A percentile compares a stretch with the other conserved stretches of the same genome.
These are phyloP conservation scores for Colletotrichum sidae DNA, from an alignment of 2,329 filamentous ascomycete genomes.

Conservation along the genomic window DNA sequence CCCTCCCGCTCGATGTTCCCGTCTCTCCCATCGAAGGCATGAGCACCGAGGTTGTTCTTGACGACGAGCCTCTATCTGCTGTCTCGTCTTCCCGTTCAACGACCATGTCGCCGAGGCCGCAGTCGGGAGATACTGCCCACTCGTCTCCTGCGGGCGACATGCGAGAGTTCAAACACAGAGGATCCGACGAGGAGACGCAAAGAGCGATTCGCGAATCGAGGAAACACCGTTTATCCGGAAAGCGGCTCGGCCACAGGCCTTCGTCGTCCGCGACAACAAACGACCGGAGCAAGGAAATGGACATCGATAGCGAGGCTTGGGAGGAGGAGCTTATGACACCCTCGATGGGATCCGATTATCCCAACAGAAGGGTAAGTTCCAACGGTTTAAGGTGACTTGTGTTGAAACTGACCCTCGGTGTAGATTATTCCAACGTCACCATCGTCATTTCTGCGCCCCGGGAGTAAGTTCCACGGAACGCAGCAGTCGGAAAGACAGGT, in stretches of 20 bases:
- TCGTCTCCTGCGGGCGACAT: constrained; percentile 49
- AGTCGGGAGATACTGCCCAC: constrained; percentile 47
- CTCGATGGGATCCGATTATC: constrained; percentile 53
- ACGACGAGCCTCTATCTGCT: constrained; percentile 40
- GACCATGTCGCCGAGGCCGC: constrained; percentile 57
- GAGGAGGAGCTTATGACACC: constrained; percentile 48
- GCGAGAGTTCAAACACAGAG: constrained; percentile 52
- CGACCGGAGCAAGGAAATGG: constrained; percentile 42
- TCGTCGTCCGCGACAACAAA: constrained; percentile 10
- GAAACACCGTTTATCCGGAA: neutral
- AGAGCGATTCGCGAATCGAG: constrained; percentile 1
- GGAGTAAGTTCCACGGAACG: constrained; percentile 89
- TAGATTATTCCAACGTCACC: constrained; percentile 82
- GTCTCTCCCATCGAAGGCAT: constrained; percentile 31
- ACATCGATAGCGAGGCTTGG: constrained; percentile 34
- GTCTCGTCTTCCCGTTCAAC: constrained; percentile 53
- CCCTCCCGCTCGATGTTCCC: constrained; percentile 40
- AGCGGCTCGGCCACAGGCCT: constrained; percentile 14
- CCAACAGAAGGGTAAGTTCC: constrained; percentile 49
- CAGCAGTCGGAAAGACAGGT: constrained; percentile 93
- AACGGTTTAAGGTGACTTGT: too few species aligned
- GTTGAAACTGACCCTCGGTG: neutral
- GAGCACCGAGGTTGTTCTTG: constrained; percentile 38
- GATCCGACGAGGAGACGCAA: constrained; percentile 50
- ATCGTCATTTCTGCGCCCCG: constrained; percentile 86